Base-by-base conservation (phyloP, 2,329 filamentous ascomycete genomes). In the Penicillium sclerotiorum region DNA sequence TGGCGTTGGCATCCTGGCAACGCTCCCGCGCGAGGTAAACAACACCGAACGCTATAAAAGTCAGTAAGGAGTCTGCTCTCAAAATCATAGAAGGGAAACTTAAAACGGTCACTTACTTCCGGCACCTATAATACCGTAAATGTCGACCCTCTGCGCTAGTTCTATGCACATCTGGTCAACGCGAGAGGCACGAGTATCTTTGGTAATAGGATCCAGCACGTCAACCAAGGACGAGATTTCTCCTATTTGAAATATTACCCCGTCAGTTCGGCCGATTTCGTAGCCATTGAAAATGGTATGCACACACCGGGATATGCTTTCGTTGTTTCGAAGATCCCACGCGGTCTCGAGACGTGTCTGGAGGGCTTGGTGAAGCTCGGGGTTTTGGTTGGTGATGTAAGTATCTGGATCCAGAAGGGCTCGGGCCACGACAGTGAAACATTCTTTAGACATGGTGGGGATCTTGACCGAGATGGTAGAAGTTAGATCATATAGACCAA, bases 101-200 rank as follows among this genome's bases (percentile, higher is more conserved):
- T 20, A 17, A 38, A 2, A n/a, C n/a, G n/a, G n/a, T n/a, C n/a
- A 50, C 57, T 50, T 55, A 60, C 60, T 55, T 49, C 59, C 60
- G 38, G 33, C n/a, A 2, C 60, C 59, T 13, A 60, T 37, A 3
- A 47, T 18, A 22, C 59, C 60, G 40, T 57, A 61, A 12, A 59
- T 22, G 8, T 59, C 41, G 44, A 59, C 33, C 8, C 37, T 37
- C 4, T 49, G 23, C 3, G 4, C 12, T 11, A 60, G 22, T n/a
- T 38, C 8, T 3, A n/a, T n/a, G 21, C 56, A 57, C 11, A 57
- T 43, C 17, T 27, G 11, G 7, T 35, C 18, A 2, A 41, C 17
- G 13, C 37, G 36, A 39, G 20, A 33, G 9, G 12, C 38, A 32
- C n/a, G 21, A 20, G 40, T 27, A 15, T 33, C 33, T 12, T 48